These are phyloP conservation scores for Talaromyces wortmannii DNA, from an alignment of 495 filamentous ascomycete genomes.

Conservation along the genomic window DNA sequence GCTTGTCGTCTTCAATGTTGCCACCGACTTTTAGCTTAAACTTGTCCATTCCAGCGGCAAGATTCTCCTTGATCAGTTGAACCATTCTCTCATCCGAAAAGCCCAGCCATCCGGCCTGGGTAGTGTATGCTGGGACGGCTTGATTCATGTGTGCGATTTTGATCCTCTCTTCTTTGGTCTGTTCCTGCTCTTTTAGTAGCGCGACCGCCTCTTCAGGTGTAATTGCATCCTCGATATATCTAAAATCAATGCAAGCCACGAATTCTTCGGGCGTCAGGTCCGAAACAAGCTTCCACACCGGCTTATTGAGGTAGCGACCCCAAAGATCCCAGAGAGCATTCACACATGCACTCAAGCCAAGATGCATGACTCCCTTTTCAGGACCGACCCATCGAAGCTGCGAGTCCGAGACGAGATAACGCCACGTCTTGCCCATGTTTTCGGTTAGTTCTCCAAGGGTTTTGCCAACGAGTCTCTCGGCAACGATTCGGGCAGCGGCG, in stretches of 20 bases:
- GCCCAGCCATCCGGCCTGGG: conserved; percentile 89
- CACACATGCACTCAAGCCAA: conserved; percentile 82
- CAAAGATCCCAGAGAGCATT: conserved; percentile 96
- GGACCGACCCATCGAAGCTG: conserved; percentile 94
- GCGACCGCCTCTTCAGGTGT: conserved; percentile 75
- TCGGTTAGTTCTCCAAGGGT: conserved; percentile 67
- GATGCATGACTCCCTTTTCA: conserved; percentile 91
- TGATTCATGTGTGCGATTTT: conserved; percentile 59
- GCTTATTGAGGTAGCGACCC: conserved; percentile 82
- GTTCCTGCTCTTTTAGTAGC: conserved; percentile 56
- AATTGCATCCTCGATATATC: conserved; percentile 87
- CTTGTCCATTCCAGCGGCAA: conserved; percentile 69
- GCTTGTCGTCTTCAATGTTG: conserved; percentile 60
- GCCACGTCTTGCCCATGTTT: conserved; percentile 87
- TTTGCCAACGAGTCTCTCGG: conserved; percentile 62
- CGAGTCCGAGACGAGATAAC: conserved; percentile 81
- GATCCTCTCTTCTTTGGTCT: conserved; percentile 59
- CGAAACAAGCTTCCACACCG: conserved; percentile 83
- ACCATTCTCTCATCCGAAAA: conserved; percentile 83
- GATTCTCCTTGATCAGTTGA: conserved; percentile 60
- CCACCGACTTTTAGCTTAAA: conserved; percentile 92
- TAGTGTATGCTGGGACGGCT: conserved; percentile 91
- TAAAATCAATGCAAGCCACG: conserved; percentile 82
- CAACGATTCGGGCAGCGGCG: conserved; percentile 69
- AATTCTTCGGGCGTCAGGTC: conserved; percentile 87